Conservation (phyloP, 495 filamentous ascomycete species). For the Rhypophila decipiens region DNA sequence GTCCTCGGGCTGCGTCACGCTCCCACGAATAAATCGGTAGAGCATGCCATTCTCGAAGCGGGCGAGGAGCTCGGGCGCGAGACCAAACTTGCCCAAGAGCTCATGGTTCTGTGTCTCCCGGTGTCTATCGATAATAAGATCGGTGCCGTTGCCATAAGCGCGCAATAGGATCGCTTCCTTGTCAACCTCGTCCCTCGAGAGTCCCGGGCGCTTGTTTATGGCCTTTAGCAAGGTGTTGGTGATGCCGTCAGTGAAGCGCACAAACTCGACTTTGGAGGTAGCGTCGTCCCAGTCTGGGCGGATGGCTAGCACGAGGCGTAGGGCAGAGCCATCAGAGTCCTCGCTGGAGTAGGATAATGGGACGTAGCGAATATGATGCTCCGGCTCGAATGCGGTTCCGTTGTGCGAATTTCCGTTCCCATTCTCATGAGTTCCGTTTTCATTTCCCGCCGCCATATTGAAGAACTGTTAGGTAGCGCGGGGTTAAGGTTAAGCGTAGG, state of each 20-base stretch:
- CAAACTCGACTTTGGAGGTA: slow-evolving; percentile 75
- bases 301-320: slow-evolving; percentile 70
- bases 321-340: slow-evolving; percentile 69
- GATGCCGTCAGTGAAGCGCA: slow-evolving; percentile 93
- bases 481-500: background rate
- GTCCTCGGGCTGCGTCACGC: slow-evolving; percentile 71
- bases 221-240: slow-evolving; percentile 94
- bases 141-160: slow-evolving; percentile 91
- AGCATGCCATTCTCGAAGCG: slow-evolving; percentile 95
- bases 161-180: slow-evolving; percentile 82
- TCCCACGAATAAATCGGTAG: slow-evolving; percentile 82
- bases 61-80: slow-evolving; percentile 82
- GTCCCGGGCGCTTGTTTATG: slow-evolving; percentile 70
- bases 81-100: slow-evolving; percentile 66
- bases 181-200: slow-evolving; percentile 72
- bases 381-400: slow-evolving; percentile 17
- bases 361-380: slow-evolving; percentile 47
- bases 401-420: slow-evolving; percentile 14
- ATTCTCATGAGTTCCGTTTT: slow-evolving; percentile 16
- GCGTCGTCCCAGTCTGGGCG: slow-evolving; percentile 75
- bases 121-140: slow-evolving; percentile 93
- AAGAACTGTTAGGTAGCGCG: background rate
- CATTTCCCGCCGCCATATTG: slow-evolving; percentile 20
- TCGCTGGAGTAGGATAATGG: slow-evolving; percentile 68
- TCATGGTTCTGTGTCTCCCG: slow-evolving; percentile 63